Conservation (phyloP, 768 basidiomycete species). For the Brasilioporus rufonigricans region DNA sequence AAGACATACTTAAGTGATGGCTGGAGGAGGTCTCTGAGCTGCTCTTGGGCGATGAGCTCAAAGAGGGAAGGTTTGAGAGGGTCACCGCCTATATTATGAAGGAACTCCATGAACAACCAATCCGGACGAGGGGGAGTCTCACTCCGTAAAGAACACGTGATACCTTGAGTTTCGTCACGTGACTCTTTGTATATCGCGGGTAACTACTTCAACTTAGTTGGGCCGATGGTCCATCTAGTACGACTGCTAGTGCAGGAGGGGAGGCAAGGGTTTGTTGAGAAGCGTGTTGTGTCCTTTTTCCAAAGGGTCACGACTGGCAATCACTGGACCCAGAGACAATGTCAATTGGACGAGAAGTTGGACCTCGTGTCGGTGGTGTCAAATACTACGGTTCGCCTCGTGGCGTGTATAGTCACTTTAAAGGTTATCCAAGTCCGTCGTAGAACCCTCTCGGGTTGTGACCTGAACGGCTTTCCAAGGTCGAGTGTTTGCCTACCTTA, state of each 20-base stretch:
- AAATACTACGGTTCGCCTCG: background rate
- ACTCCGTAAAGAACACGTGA: conserved; percentile 19
- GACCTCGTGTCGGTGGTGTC: background rate
- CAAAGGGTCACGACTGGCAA: too few relatives aligned
- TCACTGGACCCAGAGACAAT: too few relatives aligned
- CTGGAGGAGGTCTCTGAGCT: conserved; percentile 86
- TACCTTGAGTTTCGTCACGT: conserved; percentile 27
- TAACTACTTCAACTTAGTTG: too few relatives aligned
- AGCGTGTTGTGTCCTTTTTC: too few relatives aligned
- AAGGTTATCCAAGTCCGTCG: background rate
- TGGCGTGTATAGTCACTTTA: background rate
- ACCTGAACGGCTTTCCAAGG: background rate
- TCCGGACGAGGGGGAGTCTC: background rate
- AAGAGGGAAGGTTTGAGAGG: conserved; percentile 80
- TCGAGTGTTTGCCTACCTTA: conserved; percentile 3
- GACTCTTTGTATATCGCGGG: too few relatives aligned
- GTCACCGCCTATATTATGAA: conserved; percentile 71
- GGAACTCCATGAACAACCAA: conserved; percentile 67
- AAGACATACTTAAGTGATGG: conserved; percentile 94
- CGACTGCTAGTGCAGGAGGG: too few relatives aligned
- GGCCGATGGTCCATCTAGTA: too few relatives aligned
- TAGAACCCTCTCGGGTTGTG: background rate
- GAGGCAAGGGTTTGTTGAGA: too few relatives aligned
- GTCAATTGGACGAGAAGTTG: background rate
- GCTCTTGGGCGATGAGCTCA: conserved; percentile 91